phyloP scores from a whole-genome alignment of 2,329 filamentous ascomycete genomes.

The Sporothrix mexicana region DNA sequence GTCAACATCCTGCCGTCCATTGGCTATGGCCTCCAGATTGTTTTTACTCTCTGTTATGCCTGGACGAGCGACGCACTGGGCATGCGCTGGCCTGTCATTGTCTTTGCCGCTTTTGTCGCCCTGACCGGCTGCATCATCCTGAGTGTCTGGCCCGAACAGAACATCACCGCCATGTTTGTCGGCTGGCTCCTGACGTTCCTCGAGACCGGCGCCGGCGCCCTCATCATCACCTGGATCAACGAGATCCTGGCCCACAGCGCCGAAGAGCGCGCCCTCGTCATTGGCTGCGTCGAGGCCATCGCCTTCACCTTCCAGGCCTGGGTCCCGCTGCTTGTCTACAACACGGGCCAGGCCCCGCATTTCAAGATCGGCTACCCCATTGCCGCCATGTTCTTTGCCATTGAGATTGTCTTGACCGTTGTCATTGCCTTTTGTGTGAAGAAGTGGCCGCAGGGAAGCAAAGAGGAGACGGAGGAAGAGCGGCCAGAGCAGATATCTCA shows the following conservation, averaged over 20 bases:
- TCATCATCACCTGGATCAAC: slow-evolving; percentile 35
- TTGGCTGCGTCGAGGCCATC: slow-evolving; percentile 32
- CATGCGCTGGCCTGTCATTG: slow-evolving; percentile 56
- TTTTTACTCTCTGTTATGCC: slow-evolving; percentile 57
- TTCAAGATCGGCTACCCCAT: slow-evolving; percentile 41
- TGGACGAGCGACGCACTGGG: slow-evolving; percentile 58
- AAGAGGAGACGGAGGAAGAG: background rate
- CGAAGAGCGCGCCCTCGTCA: slow-evolving; percentile 34
- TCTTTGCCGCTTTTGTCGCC: slow-evolving; percentile 39
- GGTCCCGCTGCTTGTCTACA: slow-evolving; percentile 34
- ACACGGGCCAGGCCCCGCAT: slow-evolving; percentile 35
- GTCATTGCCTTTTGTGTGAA: background rate
- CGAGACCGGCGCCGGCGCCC: slow-evolving; percentile 30
- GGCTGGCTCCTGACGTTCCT: slow-evolving; percentile 33
- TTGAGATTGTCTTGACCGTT: slow-evolving; percentile 33
- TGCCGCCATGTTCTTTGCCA: slow-evolving; percentile 41
- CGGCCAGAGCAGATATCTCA: background rate
- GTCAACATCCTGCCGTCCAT: slow-evolving; percentile 55
- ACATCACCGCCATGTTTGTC: slow-evolving; percentile 29
- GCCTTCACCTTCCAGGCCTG: slow-evolving; percentile 34
- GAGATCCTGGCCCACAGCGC: slow-evolving; percentile 33
- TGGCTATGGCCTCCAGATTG: slow-evolving; percentile 41
- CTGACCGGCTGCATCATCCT: slow-evolving; percentile 34
- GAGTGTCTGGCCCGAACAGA: slow-evolving; percentile 1
- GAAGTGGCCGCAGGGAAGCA: slow-evolving; percentile 5